A percentile compares a stretch with the other conserved stretches of the same genome.
Conservation (phyloP, 495 filamentous ascomycete species). For the Penicillium malachiteum region DNA sequence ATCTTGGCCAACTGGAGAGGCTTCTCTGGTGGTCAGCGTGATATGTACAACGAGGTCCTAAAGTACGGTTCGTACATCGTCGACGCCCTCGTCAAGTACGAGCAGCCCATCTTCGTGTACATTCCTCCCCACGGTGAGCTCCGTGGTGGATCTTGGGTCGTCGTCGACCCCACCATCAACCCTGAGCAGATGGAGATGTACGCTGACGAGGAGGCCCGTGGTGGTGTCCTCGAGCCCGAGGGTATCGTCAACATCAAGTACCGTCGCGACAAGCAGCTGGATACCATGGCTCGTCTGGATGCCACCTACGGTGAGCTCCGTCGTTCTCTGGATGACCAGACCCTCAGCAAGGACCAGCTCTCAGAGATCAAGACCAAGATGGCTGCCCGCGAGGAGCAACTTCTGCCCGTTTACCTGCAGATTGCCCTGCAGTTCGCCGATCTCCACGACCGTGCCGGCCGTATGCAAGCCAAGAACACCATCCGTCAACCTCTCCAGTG, state of each 20-base stretch:
- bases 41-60: slow-evolving; percentile 99
- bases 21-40: slow-evolving; percentile 98
- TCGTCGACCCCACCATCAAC: slow-evolving; percentile 98
- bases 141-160: slow-evolving; percentile 98
- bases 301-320: slow-evolving; percentile 77
- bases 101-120: slow-evolving; percentile 98
- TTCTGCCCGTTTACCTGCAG: slow-evolving; percentile 90
- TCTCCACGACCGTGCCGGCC: slow-evolving; percentile 93
- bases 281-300: slow-evolving; percentile 96
- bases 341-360: slow-evolving; percentile 68
- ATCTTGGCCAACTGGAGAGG: slow-evolving; percentile 99
- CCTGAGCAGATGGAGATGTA: slow-evolving; percentile 98
- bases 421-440: slow-evolving; percentile 94
- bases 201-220: slow-evolving; percentile 91
- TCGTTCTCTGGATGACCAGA: slow-evolving; percentile 66
- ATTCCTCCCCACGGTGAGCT: slow-evolving; percentile 96
- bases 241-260: slow-evolving; percentile 99
- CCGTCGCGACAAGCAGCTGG: slow-evolving; percentile 93
- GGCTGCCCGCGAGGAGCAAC: slow-evolving; percentile 79
- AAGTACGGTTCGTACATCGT: slow-evolving; percentile 99
- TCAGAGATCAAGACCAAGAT: slow-evolving; percentile 80
- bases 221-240: slow-evolving; percentile 96
- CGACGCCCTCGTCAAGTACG: slow-evolving; percentile 94
- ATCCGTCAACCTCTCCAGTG: slow-evolving; percentile 83
- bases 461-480: slow-evolving; percentile 95